Percentiles rank a stretch among this genome's conserved stretches.
Evolutionary conservation across 192 early-diverging fungal genomes (phyloP).

Genomic region (Lobosporangium transversale): DNA sequence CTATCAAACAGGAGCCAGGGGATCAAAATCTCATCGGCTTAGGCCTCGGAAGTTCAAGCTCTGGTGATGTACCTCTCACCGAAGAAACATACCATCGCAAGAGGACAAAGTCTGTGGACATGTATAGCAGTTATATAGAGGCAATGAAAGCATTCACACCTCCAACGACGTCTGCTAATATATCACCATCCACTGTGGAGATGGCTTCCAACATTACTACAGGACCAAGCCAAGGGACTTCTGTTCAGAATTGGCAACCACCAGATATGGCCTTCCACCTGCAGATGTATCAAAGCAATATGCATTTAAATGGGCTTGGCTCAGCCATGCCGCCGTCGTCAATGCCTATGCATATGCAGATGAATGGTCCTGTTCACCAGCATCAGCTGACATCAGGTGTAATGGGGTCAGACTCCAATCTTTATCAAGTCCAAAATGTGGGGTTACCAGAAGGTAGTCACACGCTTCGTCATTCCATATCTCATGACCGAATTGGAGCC

Average conservation of each 20-base stretch:
- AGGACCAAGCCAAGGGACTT: constrained; percentile 28
- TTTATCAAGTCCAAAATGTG: constrained; percentile 29
- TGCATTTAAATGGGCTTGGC: constrained; percentile 30
- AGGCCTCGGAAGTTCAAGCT: constrained; percentile 23
- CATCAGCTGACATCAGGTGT: constrained; percentile 15
- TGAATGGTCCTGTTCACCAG: constrained; percentile 26
- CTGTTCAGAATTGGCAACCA: constrained; percentile 50
- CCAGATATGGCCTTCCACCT: constrained; percentile 50
- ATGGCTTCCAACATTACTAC: constrained; percentile 9
- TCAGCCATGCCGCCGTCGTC: constrained; percentile 22
- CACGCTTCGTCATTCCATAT: constrained; percentile 36
- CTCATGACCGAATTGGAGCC: constrained; percentile 38
- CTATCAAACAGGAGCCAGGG: constrained; percentile 22
- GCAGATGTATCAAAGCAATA: constrained; percentile 43
- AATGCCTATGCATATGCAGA: constrained; percentile 42
- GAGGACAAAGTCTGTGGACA: constrained; percentile 50
- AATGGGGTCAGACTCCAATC: constrained; percentile 12
- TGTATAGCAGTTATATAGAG: constrained; percentile 41
- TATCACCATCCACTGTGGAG: constrained; percentile 12
- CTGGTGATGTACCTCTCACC: neutral
- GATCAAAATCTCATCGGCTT: constrained; percentile 31
- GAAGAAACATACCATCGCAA: constrained; percentile 49
- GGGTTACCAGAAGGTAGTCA: constrained; percentile 15
- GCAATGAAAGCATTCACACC: constrained; percentile 27
- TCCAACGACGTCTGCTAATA: neutral